These are phyloP conservation scores for Fusarium concolor DNA, from an alignment of 2,329 filamentous ascomycete species.

Conservation along the genomic window DNA sequence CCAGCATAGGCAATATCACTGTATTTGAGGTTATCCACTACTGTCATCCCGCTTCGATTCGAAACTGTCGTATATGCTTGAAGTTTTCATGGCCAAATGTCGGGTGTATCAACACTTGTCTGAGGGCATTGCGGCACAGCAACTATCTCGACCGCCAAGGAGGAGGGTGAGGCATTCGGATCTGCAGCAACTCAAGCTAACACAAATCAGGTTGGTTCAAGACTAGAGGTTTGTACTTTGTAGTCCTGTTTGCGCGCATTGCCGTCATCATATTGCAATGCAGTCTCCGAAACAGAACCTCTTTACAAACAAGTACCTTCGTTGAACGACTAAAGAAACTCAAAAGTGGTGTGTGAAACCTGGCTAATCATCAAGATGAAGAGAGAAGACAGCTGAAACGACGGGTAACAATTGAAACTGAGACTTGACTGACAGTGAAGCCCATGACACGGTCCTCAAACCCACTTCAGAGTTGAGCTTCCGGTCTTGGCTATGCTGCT, in stretches of 20 bases:
- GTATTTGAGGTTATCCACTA: background rate
- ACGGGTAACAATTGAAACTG: slow-evolving; percentile 12
- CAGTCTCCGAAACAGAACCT: background rate
- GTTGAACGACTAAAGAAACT: background rate
- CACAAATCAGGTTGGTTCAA: slow-evolving; percentile 1
- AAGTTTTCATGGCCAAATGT: slow-evolving; percentile 1
- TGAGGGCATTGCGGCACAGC: slow-evolving; percentile 13
- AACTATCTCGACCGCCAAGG: background rate
- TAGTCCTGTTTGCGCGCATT: slow-evolving; percentile 1
- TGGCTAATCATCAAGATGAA: background rate
- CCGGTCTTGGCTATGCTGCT: slow-evolving; percentile 5
- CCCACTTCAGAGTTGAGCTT: slow-evolving; percentile 1
- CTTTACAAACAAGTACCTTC: background rate
- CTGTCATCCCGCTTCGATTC: slow-evolving; percentile 4
- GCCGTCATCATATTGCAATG: background rate
- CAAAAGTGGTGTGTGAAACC: background rate
- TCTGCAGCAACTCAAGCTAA: slow-evolving; percentile 3
- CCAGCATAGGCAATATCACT: background rate
- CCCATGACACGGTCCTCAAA: slow-evolving; percentile 16
- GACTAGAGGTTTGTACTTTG: slow-evolving; percentile 3
- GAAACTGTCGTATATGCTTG: slow-evolving; percentile 13
- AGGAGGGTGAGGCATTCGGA: slow-evolving; percentile 3
- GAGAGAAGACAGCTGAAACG: slow-evolving; percentile 27
- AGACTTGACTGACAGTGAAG: slow-evolving; percentile 12
- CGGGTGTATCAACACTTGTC: background rate